These are phyloP conservation scores for Vicia sativa DNA, from an alignment of 306 rosid genomes.

Conservation along the genomic window DNA sequence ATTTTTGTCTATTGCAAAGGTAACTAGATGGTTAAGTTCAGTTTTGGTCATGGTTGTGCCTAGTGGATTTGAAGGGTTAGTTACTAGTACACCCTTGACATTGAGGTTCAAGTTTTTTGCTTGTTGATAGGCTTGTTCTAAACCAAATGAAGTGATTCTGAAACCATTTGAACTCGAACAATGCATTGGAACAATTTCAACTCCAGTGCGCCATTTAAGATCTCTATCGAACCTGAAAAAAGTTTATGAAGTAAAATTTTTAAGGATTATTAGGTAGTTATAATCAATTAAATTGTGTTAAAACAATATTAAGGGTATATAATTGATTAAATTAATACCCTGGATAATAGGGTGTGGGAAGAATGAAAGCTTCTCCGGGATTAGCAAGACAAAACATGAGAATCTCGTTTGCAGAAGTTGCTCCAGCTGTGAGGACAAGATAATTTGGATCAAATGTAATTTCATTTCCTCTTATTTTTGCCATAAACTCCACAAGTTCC, in stretches of 20 bases:
- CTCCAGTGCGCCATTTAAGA: slow-evolving; percentile 80
- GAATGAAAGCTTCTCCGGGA: slow-evolving; percentile 82
- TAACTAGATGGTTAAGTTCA: slow-evolving; percentile 56
- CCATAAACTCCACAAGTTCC: slow-evolving; percentile 72
- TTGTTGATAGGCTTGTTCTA: slow-evolving; percentile 60
- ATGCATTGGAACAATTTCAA: slow-evolving; percentile 73
- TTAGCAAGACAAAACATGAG: slow-evolving; percentile 86
- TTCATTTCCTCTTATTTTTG: slow-evolving; percentile 61
- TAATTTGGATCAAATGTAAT: slow-evolving; percentile 51
- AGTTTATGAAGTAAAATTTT: background rate
- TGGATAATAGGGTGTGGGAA: slow-evolving; percentile 91
- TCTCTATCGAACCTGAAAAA: slow-evolving; percentile 76
- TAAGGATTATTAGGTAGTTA: background rate
- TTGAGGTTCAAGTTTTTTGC: slow-evolving; percentile 54
- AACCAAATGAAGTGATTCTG: slow-evolving; percentile 57
- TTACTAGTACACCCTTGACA: slow-evolving; percentile 73
- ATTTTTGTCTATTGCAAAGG: slow-evolving; percentile 52
- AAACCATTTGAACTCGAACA: slow-evolving; percentile 78
- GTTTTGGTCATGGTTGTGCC: slow-evolving; percentile 64
- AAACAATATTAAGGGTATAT: background rate
- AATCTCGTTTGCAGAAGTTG: slow-evolving; percentile 86
- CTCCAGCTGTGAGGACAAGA: slow-evolving; percentile 83
- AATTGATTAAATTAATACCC: slow-evolving; percentile 50
- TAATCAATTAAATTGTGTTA: background rate
- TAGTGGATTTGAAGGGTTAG: slow-evolving; percentile 86